Evolutionary conservation across 805 yeast genomes (phyloP), one percentile per base, ranked within the genome.

Genomic region (Jamesozyma hellenica): DNA sequence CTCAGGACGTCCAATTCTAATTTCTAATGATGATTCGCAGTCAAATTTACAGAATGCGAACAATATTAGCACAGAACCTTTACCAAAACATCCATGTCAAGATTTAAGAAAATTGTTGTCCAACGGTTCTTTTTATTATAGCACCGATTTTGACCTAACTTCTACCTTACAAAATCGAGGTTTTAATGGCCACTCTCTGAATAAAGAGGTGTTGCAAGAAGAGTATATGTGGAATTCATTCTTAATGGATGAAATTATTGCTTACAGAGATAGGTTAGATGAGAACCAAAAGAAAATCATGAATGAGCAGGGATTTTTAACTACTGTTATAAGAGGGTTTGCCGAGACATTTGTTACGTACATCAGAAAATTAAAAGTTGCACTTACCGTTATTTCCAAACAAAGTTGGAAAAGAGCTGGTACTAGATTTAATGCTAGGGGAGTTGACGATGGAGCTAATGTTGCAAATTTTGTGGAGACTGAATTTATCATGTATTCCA

Each of bases 361-460:
- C 35, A 49, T 69, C 27, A 55, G 60, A 15, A 55, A 54, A 16
- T 51, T 63, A 21, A 63, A 63, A 28, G 67, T 76, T 0, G 56
- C 72, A 2, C 60, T 88, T 41, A 82, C 97, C 1, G 72, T 92
- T 14, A 77, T 92, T 11, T 88, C 96, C 1, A 82, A 90, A 49
- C 96, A 88, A 60, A 82, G 94, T 14, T 92, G 97, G 86, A 79
- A 79, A 56, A 67, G 97, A 42, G 98, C 99, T 1, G 99, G 99
- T 4, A 92, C 98, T 0, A 70, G 98, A 47, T 92, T 75, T 62
- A 83, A 84, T 58, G 87, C 92, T 4, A 71, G 98, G 58, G 99
- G 99, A 40, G 79, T 88, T 31, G 96, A 92, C 60, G 97, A 87
- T 55, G 85, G 83, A 42, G 95, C 95, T 6, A 75, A 87, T 56